A percentile compares a stretch with the other conserved stretches of the same genome.
Conservation (phyloP, 306 rosid genomes). For the Dryas drummondii region DNA sequence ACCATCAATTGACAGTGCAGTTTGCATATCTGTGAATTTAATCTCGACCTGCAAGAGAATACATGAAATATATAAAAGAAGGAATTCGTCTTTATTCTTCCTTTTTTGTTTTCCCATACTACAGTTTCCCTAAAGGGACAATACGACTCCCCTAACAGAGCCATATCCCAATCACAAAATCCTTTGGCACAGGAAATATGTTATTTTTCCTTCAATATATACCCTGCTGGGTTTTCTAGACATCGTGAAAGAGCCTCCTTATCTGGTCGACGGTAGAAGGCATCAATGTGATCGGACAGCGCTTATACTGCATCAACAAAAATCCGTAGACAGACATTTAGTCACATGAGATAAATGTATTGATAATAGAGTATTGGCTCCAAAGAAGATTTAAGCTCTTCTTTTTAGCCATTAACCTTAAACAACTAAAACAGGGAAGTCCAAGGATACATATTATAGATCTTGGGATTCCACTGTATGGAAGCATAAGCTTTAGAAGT, state of each 20-base stretch:
- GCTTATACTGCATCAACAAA: slow-evolving; percentile 62
- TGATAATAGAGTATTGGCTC: background rate
- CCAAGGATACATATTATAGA: background rate
- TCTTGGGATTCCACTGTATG: background rate
- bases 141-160: background rate
- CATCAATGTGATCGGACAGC: slow-evolving; percentile 84
- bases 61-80: background rate
- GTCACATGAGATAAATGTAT: slow-evolving; percentile 11
- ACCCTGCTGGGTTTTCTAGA: slow-evolving; percentile 36
- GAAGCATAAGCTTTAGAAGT: background rate
- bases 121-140: background rate
- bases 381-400: background rate
- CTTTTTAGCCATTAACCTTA: too few relatives aligned
- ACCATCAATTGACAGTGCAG: background rate
- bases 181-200: background rate
- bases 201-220: background rate
- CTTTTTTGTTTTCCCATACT: background rate
- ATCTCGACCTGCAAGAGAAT: background rate
- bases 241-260: slow-evolving; percentile 93
- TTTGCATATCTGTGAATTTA: background rate
- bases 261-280: slow-evolving; percentile 74
- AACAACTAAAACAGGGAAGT: background rate
- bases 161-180: background rate
- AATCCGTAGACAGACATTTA: slow-evolving; percentile 4
- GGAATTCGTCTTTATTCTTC: background rate